Evolutionary conservation across 768 basidiomycete genomes (phyloP).

Genomic region (Mycena amicta): DNA sequence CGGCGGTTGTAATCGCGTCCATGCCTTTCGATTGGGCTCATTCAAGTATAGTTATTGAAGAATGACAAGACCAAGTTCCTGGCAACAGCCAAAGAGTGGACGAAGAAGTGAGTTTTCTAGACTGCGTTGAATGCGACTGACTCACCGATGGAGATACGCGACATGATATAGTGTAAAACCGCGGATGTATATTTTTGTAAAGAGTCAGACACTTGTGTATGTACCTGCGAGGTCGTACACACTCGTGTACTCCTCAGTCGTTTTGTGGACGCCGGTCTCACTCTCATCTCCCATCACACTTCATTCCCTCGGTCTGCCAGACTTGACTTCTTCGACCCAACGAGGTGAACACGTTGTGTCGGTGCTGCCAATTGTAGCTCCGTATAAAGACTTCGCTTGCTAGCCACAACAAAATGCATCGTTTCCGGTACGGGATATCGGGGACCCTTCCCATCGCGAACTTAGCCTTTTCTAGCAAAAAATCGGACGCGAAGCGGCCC

Average conservation of each 20-base stretch:
- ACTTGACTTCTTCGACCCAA: slow-evolving; percentile 37
- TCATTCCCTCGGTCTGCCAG: slow-evolving; percentile 25
- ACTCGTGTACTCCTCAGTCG: no score
- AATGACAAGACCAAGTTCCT: slow-evolving; percentile 75
- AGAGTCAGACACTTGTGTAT: no score
- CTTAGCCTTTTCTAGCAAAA: slow-evolving; percentile 56
- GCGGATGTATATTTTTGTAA: background rate
- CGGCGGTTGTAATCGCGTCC: no score
- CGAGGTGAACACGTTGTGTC: slow-evolving; percentile 46
- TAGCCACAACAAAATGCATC: slow-evolving; percentile 58
- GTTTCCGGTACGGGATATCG: slow-evolving; percentile 65
- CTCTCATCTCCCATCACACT: slow-evolving; percentile 32
- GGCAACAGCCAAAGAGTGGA: slow-evolving; percentile 79
- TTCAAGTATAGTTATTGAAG: slow-evolving; percentile 74
- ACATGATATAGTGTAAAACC: background rate
- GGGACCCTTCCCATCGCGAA: slow-evolving; percentile 25
- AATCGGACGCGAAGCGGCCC: slow-evolving; percentile 66
- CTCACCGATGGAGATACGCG: background rate
- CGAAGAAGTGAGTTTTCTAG: slow-evolving; percentile 69
- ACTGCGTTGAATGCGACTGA: background rate
- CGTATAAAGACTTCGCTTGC: slow-evolving; percentile 57
- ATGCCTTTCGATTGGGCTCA: no score
- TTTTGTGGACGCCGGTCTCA: no score
- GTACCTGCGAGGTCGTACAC: no score
- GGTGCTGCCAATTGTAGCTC: slow-evolving; percentile 19